A percentile compares a stretch with the other conserved stretches of the same genome.
Conservation (phyloP, 78 protist genomes). For the Speleostelium caveatum region DNA sequence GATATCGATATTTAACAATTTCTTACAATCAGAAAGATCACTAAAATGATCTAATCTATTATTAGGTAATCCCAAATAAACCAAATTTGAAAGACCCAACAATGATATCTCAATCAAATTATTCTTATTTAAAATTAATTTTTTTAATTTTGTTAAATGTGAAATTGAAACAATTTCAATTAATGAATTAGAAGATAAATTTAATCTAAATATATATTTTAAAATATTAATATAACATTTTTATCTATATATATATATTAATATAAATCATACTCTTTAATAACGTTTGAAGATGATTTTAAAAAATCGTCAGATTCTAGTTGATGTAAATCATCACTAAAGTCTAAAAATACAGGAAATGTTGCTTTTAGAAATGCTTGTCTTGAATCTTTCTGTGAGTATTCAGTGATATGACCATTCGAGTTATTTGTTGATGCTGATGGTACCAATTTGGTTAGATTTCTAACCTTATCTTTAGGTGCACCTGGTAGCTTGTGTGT, state of each 20-base stretch:
- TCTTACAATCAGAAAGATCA: constrained; percentile 34
- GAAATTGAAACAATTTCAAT: constrained; percentile 35
- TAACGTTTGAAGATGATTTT: constrained; percentile 44
- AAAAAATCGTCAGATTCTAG: constrained; percentile 54
- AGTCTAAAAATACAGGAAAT: constrained; percentile 49
- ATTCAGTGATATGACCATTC: constrained; percentile 5
- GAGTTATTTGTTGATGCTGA: not conserved
- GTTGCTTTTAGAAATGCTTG: constrained; percentile 4
- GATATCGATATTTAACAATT: constrained; percentile 43
- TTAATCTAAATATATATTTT: constrained; percentile 21
- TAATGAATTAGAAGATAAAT: constrained; percentile 70
- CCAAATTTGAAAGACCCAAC: constrained; percentile 22
- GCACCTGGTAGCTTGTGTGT: constrained; percentile 36
- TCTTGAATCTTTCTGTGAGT: constrained; percentile 35
- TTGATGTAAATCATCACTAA: constrained; percentile 18
- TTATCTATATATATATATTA: not conserved
- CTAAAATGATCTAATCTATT: constrained; percentile 49
- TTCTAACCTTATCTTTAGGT: constrained; percentile 40
- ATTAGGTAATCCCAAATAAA: constrained; percentile 40
- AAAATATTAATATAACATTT: not conserved
- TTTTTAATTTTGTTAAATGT: constrained; percentile 45
- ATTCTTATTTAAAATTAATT: constrained; percentile 43
- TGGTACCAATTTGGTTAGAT: constrained; percentile 13
- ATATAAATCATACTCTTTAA: constrained; percentile 31
- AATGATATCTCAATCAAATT: constrained; percentile 40